Conservation (phyloP, 106 monocot species). For the Agapanthus africanus region DNA sequence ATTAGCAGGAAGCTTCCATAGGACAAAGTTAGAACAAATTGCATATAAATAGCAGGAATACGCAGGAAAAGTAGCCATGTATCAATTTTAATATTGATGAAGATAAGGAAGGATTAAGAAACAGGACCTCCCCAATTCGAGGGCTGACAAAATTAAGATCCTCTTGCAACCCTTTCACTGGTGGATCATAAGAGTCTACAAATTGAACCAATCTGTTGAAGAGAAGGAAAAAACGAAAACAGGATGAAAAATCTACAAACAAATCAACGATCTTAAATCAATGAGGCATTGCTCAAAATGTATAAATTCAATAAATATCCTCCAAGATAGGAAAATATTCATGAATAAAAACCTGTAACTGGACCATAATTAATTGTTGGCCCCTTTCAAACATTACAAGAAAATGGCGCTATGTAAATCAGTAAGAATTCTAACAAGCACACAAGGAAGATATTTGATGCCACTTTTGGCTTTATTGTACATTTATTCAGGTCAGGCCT, state of each 20-base stretch:
- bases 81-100: background rate
- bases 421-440: background rate
- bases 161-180: constrained; percentile 94
- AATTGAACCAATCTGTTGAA: constrained; percentile 89
- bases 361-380: background rate
- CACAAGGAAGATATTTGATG: background rate
- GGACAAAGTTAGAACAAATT: background rate
- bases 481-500: background rate
- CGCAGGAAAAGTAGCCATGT: background rate
- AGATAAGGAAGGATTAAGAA: constrained; percentile 2
- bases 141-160: constrained; percentile 99
- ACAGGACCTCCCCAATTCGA: constrained; percentile 89
- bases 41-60: background rate
- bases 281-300: background rate
- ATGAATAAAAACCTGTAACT: background rate
- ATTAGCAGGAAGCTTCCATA: background rate
- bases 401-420: background rate
- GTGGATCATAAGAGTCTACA: constrained; percentile 94
- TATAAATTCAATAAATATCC: background rate
- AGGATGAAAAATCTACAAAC: background rate
- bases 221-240: constrained; percentile 14
- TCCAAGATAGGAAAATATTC: background rate
- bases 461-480: background rate
- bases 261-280: background rate
- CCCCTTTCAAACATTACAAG: background rate